These are phyloP conservation scores for Coccomyxa subellipsoidea DNA, from an alignment of 163 green algal species.

Conservation along the genomic window DNA sequence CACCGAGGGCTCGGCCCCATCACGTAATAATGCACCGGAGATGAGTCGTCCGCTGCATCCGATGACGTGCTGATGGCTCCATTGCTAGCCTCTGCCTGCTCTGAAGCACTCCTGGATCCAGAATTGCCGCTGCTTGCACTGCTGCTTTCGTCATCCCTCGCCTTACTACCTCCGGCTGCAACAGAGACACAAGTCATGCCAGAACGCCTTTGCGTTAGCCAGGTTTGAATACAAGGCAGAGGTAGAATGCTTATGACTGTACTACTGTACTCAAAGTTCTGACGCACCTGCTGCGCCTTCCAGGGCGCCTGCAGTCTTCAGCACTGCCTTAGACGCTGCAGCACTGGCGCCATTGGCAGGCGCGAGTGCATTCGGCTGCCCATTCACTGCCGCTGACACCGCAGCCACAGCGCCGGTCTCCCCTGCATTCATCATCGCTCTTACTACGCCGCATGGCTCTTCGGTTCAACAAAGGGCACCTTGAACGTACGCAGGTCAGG, in stretches of 20 bases:
- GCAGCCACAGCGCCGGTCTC: neutral
- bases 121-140: neutral
- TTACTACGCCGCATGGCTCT: too few relatives aligned
- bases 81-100: neutral
- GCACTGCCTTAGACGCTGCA: neutral
- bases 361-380: neutral
- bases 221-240: too few relatives aligned
- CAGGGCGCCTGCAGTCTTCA: neutral
- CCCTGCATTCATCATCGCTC: neutral
- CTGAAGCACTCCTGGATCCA: neutral
- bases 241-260: too few relatives aligned
- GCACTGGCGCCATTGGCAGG: neutral
- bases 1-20: constrained; percentile 20
- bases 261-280: too few relatives aligned
- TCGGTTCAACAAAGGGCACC: too few relatives aligned
- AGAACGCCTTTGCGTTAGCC: too few relatives aligned
- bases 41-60: constrained; percentile 3
- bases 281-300: neutral
- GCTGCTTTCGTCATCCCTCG: neutral
- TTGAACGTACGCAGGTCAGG: too few relatives aligned
- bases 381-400: neutral
- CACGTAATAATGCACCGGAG: constrained; percentile 25
- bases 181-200: neutral
- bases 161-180: neutral
- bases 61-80: neutral